Base-by-base conservation (phyloP, 805 yeast species). In the Saturnispora saitoi region DNA sequence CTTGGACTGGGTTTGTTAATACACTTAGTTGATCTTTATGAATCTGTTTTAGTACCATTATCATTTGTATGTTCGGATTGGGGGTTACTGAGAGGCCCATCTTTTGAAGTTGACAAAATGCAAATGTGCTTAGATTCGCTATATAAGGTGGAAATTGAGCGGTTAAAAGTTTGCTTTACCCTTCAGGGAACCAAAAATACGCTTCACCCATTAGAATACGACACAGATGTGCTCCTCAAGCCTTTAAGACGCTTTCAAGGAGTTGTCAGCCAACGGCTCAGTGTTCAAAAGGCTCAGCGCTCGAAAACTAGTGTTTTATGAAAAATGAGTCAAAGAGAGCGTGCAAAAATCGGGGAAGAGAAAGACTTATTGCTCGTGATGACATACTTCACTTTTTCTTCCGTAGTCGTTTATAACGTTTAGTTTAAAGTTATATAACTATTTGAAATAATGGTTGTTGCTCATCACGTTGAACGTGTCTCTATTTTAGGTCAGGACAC, bases 401-500 rank as follows among this genome's bases (percentile, higher is more conserved):
- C 38, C 10, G 15, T 34, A 34, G 10, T 20, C 22, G 17, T 8
- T n/a, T 17, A 15, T 20, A 34, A 20, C 24, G 14, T 34, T 34
- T 32, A 32, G 17, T 34, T 17, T 19, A 17, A 34, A 34, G 24
- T 15, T 34, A 19, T 40, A 40, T 28, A 40, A 17, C 28, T 42
- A 11, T 19, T 42, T 42, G 15, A 30, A n/a, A 42, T 31, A 31
- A 46, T 46, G 48, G 44, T 46, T 8, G 28, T 22, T 15, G 20
- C 48, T 14, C 48, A 46, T 32, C 32, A 24, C 26, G 53, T 68
- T 43, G 67, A 68, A 42, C 83, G 78, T 63, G 89, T 88, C 44
- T 69, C 80, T 48, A 90, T 90, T 59, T 75, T 93, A 58, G 95
- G 96, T 15, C 68, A 77, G 53, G 89, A 89, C 48, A 73, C 83